phyloP scores from a whole-genome alignment of 2,329 filamentous ascomycete species.

The Colletotrichum noveboracense region DNA sequence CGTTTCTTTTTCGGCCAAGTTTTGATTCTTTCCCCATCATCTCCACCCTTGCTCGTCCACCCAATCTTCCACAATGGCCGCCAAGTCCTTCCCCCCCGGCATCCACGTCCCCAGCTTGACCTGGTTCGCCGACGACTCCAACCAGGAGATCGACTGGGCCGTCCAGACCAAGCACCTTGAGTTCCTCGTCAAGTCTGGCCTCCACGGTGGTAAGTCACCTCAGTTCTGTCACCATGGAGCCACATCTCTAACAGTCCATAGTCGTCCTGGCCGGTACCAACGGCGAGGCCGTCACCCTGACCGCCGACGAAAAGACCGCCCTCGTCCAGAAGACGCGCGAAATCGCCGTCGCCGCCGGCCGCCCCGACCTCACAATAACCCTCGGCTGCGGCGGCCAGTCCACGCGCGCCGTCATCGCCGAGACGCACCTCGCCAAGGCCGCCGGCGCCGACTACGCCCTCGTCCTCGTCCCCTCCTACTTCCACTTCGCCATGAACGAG shows the following conservation, averaged over 20 bases:
- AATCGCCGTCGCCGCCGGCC: slow-evolving; percentile 61
- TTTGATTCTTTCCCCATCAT: background rate
- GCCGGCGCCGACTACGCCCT: slow-evolving; percentile 72
- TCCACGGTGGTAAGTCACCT: slow-evolving; percentile 48
- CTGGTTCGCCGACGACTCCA: slow-evolving; percentile 53
- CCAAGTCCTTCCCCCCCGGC: slow-evolving; percentile 49
- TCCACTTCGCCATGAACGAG: slow-evolving; percentile 66
- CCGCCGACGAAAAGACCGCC: slow-evolving; percentile 65
- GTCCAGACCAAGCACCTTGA: slow-evolving; percentile 57
- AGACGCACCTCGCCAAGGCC: slow-evolving; percentile 65
- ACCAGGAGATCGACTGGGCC: slow-evolving; percentile 61
- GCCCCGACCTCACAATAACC: slow-evolving; percentile 64
- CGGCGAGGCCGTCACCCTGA: slow-evolving; percentile 75
- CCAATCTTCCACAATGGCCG: slow-evolving; percentile 25
- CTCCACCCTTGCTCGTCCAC: background rate
- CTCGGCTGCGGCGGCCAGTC: slow-evolving; percentile 71
- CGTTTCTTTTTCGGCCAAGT: background rate
- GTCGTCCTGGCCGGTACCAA: slow-evolving; percentile 76
- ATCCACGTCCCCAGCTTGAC: slow-evolving; percentile 64
- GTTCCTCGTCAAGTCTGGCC: slow-evolving; percentile 56
- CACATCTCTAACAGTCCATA: background rate
- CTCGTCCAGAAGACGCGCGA: slow-evolving; percentile 67
- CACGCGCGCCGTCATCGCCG: slow-evolving; percentile 68
- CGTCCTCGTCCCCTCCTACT: slow-evolving; percentile 74
- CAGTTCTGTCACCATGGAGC: background rate